Evolutionary conservation across 2,329 filamentous ascomycete genomes (phyloP).

Genomic region (Pseudocercospora fijiensis): DNA sequence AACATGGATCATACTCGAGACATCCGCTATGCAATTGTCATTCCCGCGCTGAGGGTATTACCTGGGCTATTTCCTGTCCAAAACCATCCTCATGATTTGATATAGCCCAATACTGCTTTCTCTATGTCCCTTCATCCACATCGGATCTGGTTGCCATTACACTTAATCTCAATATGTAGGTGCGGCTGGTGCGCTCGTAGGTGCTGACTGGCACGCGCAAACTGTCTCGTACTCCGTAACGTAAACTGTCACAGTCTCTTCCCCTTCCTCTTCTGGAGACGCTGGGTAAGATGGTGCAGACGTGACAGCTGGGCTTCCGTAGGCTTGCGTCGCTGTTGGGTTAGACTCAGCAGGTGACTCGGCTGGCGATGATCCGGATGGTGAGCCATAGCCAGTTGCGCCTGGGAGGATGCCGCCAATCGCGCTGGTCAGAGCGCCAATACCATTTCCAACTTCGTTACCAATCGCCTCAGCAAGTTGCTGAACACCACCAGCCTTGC

Average conservation of each 20-base stretch:
- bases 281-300: constrained; percentile 10
- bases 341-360: neutral
- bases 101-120: neutral
- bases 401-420: constrained; percentile 1
- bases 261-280: constrained; percentile 9
- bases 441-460: constrained; percentile 4
- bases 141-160: constrained; percentile 4
- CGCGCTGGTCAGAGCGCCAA: constrained; percentile 6
- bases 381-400: constrained; percentile 4
- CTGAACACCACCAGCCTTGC: constrained; percentile 31
- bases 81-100: neutral
- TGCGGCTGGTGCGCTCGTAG: constrained; percentile 7
- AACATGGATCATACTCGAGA: constrained; percentile 2
- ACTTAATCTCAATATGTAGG: constrained; percentile 5
- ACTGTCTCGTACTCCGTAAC: constrained; percentile 17
- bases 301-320: constrained; percentile 12
- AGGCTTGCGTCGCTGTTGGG: neutral
- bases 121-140: constrained; percentile 5
- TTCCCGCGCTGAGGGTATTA: constrained; percentile 1
- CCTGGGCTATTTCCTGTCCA: constrained; percentile 8
- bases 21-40: constrained; percentile 7
- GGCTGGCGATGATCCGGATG: neutral
- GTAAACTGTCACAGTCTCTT: constrained; percentile 15
- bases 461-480: constrained; percentile 12
- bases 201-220: constrained; percentile 13